phyloP scores from a whole-genome alignment of 805 yeast genomes.

The Kuraishia capsulata region DNA sequence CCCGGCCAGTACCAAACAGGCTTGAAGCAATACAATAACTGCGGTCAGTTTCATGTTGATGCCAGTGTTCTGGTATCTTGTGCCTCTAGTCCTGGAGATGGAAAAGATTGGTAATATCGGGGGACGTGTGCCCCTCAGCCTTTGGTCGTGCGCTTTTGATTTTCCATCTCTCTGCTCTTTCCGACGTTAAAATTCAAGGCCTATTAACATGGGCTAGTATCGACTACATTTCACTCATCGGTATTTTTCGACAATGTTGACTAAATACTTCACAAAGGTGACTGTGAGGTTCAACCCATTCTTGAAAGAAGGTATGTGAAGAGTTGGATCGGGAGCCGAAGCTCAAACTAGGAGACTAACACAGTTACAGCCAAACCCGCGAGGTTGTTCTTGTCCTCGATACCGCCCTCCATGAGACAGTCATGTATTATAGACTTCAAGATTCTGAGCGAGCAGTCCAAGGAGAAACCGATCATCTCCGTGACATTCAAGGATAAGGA shows the following conservation, averaged over 20 bases:
- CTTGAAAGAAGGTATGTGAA: constrained; percentile 44
- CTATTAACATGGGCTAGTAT: too few species aligned
- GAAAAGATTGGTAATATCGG: background rate
- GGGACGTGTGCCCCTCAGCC: too few species aligned
- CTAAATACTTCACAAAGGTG: constrained; percentile 78
- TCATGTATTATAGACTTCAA: constrained; percentile 56
- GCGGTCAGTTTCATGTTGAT: background rate
- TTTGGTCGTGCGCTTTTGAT: too few species aligned
- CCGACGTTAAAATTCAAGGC: too few species aligned
- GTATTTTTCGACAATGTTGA: too few species aligned
- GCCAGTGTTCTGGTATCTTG: background rate
- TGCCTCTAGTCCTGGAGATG: background rate
- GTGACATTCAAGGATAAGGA: constrained; percentile 81
- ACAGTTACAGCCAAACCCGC: constrained; percentile 53
- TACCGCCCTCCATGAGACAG: constrained; percentile 67
- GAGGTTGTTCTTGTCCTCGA: constrained; percentile 66
- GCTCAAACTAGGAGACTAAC: constrained; percentile 6
- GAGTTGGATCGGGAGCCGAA: background rate
- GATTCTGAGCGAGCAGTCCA: constrained; percentile 39
- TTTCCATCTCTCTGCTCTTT: too few species aligned
- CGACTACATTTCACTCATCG: too few species aligned
- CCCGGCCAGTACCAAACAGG: constrained; percentile 9
- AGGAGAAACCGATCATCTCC: constrained; percentile 49
- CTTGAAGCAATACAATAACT: too few species aligned
- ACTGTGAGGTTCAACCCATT: constrained; percentile 74